Base-by-base conservation (phyloP, 176 grass and related monocot genomes). In the Aegilops tauschii region DNA sequence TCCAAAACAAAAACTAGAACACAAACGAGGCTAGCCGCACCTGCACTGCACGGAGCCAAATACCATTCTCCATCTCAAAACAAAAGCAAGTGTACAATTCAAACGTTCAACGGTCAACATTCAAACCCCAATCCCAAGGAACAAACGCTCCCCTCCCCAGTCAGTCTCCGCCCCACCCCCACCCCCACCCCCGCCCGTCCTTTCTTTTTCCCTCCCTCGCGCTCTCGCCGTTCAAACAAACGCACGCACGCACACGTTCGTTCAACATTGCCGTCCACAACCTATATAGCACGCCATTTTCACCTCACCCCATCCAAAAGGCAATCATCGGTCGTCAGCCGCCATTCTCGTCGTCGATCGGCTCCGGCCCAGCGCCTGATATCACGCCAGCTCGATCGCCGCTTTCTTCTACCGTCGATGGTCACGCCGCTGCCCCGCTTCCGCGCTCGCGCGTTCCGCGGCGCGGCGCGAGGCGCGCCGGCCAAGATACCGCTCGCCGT, bases 31-130 rank as follows among this genome's bases (percentile, higher is more conserved):
- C 8, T 5, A 4, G 8, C 82, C 9, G 27, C 45, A 47, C 3
- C 3, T 4, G 45, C 45, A 47, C 45, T 13, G 45, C 45, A 54
- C 8, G 39, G n/a, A 76, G 12, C 39, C 39, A 23, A 42, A 37
- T 25, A 72, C 23, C n/a, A 56, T 80, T 79, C 20, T 45, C 42
- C 42, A 20, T 90, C 56, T 25, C 25, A 76, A 47, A 76, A 31
- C 45, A 54, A 30, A 17, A 49, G 47, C 72, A 49, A 54, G 75
- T 74, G 21, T 50, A 74, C 40, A 82, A 78, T 92, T 95, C 90
- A 92, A 92, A 86, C 65, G 6, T 92, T 95, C 88, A 92, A 95
- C 86, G 93, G 93, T 95, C 93, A 95, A 90, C 83, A 59, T 92
- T 95, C 93, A 92, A 95, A 84, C 65, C 42, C 85, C 84, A 72